Conservation (phyloP, 2,329 filamentous ascomycete genomes). For the Epichloe baconii region DNA sequence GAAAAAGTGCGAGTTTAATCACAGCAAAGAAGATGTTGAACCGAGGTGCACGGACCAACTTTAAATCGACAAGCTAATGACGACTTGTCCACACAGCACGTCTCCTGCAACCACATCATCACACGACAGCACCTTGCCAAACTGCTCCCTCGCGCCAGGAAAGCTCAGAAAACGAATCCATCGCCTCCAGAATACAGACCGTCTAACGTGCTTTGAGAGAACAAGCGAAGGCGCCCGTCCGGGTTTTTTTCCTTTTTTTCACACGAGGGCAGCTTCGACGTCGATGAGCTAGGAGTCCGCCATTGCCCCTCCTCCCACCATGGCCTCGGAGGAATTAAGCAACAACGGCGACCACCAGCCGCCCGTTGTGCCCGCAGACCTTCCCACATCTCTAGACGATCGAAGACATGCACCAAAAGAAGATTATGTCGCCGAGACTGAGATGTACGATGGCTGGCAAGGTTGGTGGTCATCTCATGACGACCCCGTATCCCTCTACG, state of each 20-base stretch:
- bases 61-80: neutral
- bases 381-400: slow-evolving; percentile 87
- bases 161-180: neutral
- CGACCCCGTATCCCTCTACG: neutral
- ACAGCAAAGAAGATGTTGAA: too few species aligned
- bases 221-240: neutral
- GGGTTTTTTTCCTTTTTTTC: neutral
- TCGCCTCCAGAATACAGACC: too few species aligned
- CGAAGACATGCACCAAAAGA: slow-evolving; percentile 55
- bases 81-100: neutral
- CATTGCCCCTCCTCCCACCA: slow-evolving; percentile 31
- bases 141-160: neutral
- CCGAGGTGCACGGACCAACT: too few species aligned
- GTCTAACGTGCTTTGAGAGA: too few species aligned
- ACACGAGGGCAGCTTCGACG: slow-evolving; percentile 5
- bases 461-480: slow-evolving; percentile 32
- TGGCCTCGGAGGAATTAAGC: slow-evolving; percentile 44
- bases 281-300: slow-evolving; percentile 22
- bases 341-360: slow-evolving; percentile 29
- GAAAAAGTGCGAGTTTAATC: too few species aligned
- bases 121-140: neutral
- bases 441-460: slow-evolving; percentile 99
- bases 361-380: slow-evolving; percentile 59
- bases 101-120: slow-evolving; percentile 1
- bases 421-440: slow-evolving; percentile 62